Conservation (phyloP, 2,329 filamentous ascomycete species). For the Alternaria burnsii region DNA sequence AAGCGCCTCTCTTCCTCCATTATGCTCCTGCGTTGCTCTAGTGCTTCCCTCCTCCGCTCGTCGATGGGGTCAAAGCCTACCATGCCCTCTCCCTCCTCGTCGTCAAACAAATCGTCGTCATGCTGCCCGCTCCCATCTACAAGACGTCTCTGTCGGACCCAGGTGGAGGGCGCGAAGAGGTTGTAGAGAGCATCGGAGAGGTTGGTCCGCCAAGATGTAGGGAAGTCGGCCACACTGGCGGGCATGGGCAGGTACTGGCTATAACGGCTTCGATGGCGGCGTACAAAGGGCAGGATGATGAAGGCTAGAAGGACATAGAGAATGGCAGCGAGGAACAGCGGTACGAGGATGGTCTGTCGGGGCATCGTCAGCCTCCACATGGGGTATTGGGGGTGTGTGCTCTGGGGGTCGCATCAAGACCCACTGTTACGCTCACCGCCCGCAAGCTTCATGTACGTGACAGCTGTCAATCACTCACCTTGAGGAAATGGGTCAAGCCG, state of each 20-base stretch:
- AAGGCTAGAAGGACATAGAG: slow-evolving; percentile 55
- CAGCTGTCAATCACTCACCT: slow-evolving; percentile 32
- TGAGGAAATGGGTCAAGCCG: slow-evolving; percentile 46
- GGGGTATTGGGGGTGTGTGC: neutral
- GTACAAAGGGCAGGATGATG: slow-evolving; percentile 55
- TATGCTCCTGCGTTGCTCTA: slow-evolving; percentile 51
- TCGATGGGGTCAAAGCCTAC: slow-evolving; percentile 55
- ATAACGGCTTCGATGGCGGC: slow-evolving; percentile 56
- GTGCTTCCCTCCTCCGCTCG: slow-evolving; percentile 48
- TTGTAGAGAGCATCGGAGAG: slow-evolving; percentile 47
- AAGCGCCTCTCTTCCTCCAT: slow-evolving; percentile 67
- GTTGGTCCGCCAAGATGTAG: slow-evolving; percentile 42
- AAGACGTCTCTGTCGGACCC: slow-evolving; percentile 32
- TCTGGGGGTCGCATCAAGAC: neutral
- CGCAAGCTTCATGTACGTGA: neutral
- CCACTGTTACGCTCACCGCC: neutral
- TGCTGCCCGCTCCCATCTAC: slow-evolving; percentile 46
- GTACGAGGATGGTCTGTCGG: slow-evolving; percentile 54
- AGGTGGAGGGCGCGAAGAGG: slow-evolving; percentile 46
- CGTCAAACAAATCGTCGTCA: slow-evolving; percentile 54
- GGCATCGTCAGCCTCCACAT: slow-evolving; percentile 5
- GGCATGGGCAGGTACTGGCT: slow-evolving; percentile 56
- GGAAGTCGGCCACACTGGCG: slow-evolving; percentile 24
- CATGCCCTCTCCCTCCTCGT: slow-evolving; percentile 58
- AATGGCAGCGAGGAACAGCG: slow-evolving; percentile 53